Evolutionary conservation across 1,284 basidiomycete species (phyloP).

Genomic region (Naganishia sp.): DNA sequence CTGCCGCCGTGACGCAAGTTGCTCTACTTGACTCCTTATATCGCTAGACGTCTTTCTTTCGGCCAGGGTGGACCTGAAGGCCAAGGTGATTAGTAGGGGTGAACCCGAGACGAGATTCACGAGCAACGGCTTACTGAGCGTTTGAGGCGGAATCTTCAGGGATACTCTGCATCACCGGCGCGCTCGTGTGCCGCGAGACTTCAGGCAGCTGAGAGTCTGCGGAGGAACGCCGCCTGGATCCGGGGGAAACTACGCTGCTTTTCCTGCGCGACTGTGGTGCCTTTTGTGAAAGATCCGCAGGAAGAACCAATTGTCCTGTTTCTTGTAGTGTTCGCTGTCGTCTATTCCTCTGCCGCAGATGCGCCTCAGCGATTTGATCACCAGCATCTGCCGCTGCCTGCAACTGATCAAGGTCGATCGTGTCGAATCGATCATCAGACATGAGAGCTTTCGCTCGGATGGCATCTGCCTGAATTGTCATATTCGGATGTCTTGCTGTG

Average conservation of each 20-base stretch:
- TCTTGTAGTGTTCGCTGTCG: not conserved
- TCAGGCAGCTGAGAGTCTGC: not conserved
- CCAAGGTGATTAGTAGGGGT: not conserved
- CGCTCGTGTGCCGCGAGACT: not conserved
- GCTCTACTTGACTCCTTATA: constrained; percentile 7
- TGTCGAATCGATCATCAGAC: constrained; percentile 27
- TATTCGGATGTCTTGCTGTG: constrained; percentile 22
- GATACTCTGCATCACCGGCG: constrained; percentile 19
- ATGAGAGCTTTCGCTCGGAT: constrained; percentile 11
- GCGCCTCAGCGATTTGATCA: constrained; percentile 29
- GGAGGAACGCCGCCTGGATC: constrained; percentile 7
- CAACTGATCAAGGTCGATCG: constrained; percentile 21
- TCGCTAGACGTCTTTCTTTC: constrained; percentile 10
- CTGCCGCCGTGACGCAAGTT: too few species aligned
- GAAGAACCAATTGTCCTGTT: not conserved
- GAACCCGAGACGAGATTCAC: not conserved
- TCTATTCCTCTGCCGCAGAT: constrained; percentile 14
- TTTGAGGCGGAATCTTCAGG: constrained; percentile 1
- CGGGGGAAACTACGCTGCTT: not conserved
- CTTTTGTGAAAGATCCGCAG: not conserved
- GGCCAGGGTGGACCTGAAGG: not conserved
- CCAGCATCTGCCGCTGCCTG: constrained; percentile 25
- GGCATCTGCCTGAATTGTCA: constrained; percentile 9
- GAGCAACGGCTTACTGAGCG: not conserved
- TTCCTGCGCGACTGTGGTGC: not conserved